Evolutionary conservation across 148 eudicot genomes (phyloP), one percentile per base, ranked within the genome.

Genomic region (Dysphania ambrosioides): DNA sequence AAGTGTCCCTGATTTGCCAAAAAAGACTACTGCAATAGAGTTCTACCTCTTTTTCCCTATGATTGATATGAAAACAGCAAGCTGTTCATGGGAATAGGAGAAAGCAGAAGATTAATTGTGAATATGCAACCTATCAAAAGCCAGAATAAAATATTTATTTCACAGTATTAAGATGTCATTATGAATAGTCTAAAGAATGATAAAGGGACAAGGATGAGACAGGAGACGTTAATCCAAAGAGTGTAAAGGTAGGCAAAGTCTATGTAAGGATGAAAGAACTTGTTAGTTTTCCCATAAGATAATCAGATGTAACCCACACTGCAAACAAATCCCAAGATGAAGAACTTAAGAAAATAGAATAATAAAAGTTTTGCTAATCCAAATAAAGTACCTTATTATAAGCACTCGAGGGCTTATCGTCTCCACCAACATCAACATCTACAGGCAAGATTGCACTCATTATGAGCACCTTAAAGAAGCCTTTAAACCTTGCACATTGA

Each of bases 401-500:
- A 27, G 73, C 66, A 62, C 77, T 83, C 44, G 92, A 79, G 73
- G 73, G 72, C 77, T 80, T 81, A 56, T 34, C n/a, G 75, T 73
- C 77, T 53, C 55, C 81, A 79, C 36, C 75, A 73, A 65, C 73
- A 72, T 80, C 86, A 75, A 44, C 74, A 85, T 79, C 92, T 91
- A 86, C 32, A 27, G 80, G 56, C 44, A 80, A 82, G 32, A 69
- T 66, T 27, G 18, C 69, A 82, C 68, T 60, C 34, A 76, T 16
- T 55, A 79, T 82, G 70, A 79, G 82, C 78, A 81, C 61, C n/a
- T 73, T 31, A 51, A 53, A 27, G 31, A 74, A 55, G 16, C 26
- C 26, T 75, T 34, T 26, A 41, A n/a, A 65, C 29, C 30, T 31
- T 42, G 27, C 30, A 21, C 30, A 63, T 29, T 40, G 24, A 53